Base-by-base conservation (phyloP, 768 basidiomycete species). In the Lentinula aciculospora region DNA sequence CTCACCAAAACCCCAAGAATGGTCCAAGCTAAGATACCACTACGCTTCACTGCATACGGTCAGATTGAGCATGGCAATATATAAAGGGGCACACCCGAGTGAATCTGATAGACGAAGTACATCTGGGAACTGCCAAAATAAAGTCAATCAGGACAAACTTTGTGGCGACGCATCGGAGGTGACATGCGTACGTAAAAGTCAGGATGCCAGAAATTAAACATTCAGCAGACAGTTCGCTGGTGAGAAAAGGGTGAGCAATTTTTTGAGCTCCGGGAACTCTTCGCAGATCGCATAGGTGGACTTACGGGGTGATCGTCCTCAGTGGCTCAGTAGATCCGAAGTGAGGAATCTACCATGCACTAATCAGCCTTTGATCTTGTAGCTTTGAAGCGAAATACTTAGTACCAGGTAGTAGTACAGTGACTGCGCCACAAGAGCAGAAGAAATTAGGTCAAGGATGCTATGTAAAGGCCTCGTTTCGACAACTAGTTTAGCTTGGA, bases 341-440 rank as follows among this genome's bases (percentile, higher is more conserved):
- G 58, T 76, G 68, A 0, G 76, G 78, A 5, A 79, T 69, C 78
- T 79, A 17, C 4, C 27, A 45, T 39, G 8, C 19, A 12, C 10
- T 44, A 28, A 25, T 47, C 27, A 15, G 37, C 9, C 8, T 6
- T 10, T 42, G 4, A 37, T 19, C 12, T 25, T n/a, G 53, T 17
- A 40, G 19, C 21, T 7, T 42, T 42, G 9, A 5, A 25, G n/a
- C n/a, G 49, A 4, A 27, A 19, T 7, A 23, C 25, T 15, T 59
- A 67, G 37, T 48, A 76, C 78, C 54, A 78, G 63, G 58, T 79
- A 79, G 60, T 76, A 74, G 61, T 76, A 77, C 27, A 79, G 66
- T 2, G 76, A 76, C 60, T 78, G 74, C 1, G 74, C 75, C 9
- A 76, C 70, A 12, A 79, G 65, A 23, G 65, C 65, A 1, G 76